These are phyloP conservation scores for Phytopythium sindhum DNA, from an alignment of 352 stramenopile genomes.

Conservation along the genomic window DNA sequence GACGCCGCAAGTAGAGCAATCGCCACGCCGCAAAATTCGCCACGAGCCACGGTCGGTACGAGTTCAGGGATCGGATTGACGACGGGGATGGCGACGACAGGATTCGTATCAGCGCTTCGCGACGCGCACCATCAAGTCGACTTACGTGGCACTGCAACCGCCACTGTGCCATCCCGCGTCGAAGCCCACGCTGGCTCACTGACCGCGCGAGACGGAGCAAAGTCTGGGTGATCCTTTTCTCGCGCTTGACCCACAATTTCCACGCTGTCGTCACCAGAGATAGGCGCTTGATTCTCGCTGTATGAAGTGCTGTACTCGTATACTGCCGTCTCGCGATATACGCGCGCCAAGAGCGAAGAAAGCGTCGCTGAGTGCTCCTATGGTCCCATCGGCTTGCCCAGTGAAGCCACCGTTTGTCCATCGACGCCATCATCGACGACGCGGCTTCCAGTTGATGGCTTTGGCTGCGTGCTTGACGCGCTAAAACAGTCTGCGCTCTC, in stretches of 20 bases:
- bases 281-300: neutral
- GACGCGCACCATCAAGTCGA: neutral
- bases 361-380: neutral
- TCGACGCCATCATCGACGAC: neutral
- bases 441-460: neutral
- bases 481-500: neutral
- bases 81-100: neutral
- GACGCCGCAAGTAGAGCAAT: neutral
- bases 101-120: neutral
- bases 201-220: neutral
- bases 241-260: neutral
- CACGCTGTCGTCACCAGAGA: neutral
- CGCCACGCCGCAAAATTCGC: constrained; percentile 1
- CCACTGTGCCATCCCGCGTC: neutral
- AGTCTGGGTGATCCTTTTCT: neutral
- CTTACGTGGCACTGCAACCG: neutral
- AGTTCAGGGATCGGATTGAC: neutral
- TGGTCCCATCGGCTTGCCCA: neutral
- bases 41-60: neutral
- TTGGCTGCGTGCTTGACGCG: neutral
- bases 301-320: neutral
- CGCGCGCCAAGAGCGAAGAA: neutral
- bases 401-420: neutral
- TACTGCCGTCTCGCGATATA: neutral
- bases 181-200: neutral